Evolutionary conservation across 2,329 filamentous ascomycete species (phyloP).

Genomic region (Tolypocladium guangdongense): DNA sequence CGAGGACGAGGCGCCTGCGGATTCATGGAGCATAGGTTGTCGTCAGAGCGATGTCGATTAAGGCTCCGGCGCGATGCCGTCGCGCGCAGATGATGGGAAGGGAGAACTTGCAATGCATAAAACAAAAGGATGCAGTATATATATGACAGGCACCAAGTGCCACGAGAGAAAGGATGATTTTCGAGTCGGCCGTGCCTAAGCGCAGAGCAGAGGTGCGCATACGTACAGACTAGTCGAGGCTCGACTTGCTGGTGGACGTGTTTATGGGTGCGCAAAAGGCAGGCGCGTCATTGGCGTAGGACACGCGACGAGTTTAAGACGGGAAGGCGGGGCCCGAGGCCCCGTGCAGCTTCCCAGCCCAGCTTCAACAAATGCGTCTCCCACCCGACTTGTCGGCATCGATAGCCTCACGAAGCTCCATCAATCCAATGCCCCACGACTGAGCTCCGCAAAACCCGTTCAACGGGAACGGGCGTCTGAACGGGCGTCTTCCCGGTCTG

Average conservation of each 20-base stretch:
- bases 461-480: too few species aligned
- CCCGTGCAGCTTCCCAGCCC: background rate
- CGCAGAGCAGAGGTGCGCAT: background rate
- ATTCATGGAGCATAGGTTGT: constrained; percentile 11
- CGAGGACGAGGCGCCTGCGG: constrained; percentile 5
- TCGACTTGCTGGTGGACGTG: too few species aligned
- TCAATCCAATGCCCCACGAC: background rate
- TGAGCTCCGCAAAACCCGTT: background rate
- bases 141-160: background rate
- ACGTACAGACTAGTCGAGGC: too few species aligned
- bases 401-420: background rate
- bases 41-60: too few species aligned
- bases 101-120: background rate
- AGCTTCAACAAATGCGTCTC: background rate
- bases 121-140: background rate
- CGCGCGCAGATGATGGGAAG: background rate
- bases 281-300: too few species aligned
- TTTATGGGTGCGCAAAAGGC: constrained; percentile 17
- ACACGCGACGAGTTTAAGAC: background rate
- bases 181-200: background rate
- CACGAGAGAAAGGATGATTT: background rate
- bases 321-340: background rate
- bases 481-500: background rate
- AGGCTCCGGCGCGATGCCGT: constrained; percentile 2
- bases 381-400: background rate